Evolutionary conservation across 768 basidiomycete species (phyloP).

Genomic region (Phanerochaete sordida): DNA sequence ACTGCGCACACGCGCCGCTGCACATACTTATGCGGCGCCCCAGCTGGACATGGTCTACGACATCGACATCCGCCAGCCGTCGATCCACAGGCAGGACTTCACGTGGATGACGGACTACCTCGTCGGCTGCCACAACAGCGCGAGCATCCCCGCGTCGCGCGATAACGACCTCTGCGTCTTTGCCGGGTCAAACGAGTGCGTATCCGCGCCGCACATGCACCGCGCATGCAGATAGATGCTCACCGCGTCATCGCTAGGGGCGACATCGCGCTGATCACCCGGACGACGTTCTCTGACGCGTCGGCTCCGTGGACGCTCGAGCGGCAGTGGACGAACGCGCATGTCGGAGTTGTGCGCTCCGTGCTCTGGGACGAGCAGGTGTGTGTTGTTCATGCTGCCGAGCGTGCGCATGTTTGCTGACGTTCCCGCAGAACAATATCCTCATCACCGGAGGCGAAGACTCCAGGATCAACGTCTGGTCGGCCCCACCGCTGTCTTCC

Average conservation of each 20-base stretch:
- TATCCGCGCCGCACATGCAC: slow-evolving; percentile 5
- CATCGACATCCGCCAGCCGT: slow-evolving; percentile 62
- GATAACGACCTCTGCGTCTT: slow-evolving; percentile 50
- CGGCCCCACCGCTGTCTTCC: slow-evolving; percentile 14
- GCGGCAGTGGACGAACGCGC: slow-evolving; percentile 24
- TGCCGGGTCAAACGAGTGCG: slow-evolving; percentile 73
- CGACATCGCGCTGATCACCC: slow-evolving; percentile 28
- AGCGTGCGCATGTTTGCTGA: neutral
- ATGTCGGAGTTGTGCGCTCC: slow-evolving; percentile 30
- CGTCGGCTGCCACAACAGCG: slow-evolving; percentile 44
- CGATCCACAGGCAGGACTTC: slow-evolving; percentile 49
- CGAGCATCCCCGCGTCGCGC: slow-evolving; percentile 20
- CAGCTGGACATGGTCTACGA: slow-evolving; percentile 59
- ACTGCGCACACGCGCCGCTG: neutral
- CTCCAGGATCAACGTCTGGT: slow-evolving; percentile 29
- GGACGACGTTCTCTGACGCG: slow-evolving; percentile 20
- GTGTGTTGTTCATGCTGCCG: neutral
- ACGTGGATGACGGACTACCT: slow-evolving; percentile 83
- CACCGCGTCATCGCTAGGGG: slow-evolving; percentile 19
- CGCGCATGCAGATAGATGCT: neutral
- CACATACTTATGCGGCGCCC: slow-evolving; percentile 32
- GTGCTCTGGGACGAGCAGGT: slow-evolving; percentile 30
- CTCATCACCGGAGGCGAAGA: slow-evolving; percentile 35
- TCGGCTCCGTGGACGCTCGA: slow-evolving; percentile 26
- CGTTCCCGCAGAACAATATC: slow-evolving; percentile 24